A percentile compares a stretch with the other conserved stretches of the same genome.
These are phyloP conservation scores for Naegleria lovaniensis DNA, from an alignment of 208 protist genomes.

Conservation along the genomic window DNA sequence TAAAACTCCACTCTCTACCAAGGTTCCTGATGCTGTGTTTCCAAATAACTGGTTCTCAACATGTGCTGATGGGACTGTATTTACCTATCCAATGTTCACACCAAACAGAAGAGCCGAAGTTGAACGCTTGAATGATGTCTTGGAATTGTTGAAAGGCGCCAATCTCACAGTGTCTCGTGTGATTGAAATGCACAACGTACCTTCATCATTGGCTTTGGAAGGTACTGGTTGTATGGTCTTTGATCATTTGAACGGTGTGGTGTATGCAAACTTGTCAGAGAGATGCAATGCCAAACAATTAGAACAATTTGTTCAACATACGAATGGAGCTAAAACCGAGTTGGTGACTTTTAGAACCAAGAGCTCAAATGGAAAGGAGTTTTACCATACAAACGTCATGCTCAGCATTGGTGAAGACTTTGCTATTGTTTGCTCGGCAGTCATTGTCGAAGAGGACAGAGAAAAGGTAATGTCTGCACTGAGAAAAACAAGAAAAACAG, in stretches of 20 bases:
- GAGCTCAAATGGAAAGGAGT: not conserved
- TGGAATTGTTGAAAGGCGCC: not conserved
- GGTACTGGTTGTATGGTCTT: constrained; percentile 27
- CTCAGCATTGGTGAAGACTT: constrained; percentile 20
- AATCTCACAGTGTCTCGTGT: not conserved
- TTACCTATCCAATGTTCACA: not conserved
- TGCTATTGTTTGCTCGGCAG: constrained; percentile 15
- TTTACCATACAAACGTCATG: constrained; percentile 34
- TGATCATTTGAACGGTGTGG: constrained; percentile 14
- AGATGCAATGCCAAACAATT: not conserved
- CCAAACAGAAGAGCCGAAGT: not conserved
- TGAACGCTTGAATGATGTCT: not conserved
- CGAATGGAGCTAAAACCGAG: not conserved
- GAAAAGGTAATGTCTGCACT: not conserved
- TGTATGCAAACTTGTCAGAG: not conserved
- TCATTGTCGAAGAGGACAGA: constrained; percentile 9
- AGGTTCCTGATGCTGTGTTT: constrained; percentile 28
- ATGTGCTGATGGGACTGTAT: not conserved
- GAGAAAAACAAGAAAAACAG: not conserved
- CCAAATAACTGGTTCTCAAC: constrained; percentile 28
- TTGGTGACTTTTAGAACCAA: not conserved
- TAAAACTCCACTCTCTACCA: not conserved
- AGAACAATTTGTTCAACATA: not conserved
- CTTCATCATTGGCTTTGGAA: not conserved
- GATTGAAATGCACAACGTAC: not conserved